These are phyloP conservation scores for Knufia petricola DNA, from an alignment of 2,329 filamentous ascomycete species.

Conservation along the genomic window DNA sequence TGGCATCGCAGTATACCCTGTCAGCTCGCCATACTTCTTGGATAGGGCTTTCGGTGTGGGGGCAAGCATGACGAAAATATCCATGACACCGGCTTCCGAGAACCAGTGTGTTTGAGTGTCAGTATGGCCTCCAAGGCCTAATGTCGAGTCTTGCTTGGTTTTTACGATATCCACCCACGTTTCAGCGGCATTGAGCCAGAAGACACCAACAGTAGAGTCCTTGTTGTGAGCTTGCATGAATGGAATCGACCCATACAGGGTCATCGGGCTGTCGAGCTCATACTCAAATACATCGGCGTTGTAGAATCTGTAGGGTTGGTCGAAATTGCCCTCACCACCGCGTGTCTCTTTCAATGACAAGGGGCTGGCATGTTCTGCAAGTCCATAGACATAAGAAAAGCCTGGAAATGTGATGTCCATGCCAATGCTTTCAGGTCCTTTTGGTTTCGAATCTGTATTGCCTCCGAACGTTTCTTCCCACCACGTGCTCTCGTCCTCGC, in stretches of 20 bases:
- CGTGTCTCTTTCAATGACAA: constrained; percentile 80
- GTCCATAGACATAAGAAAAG: constrained; percentile 87
- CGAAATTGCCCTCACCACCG: constrained; percentile 74
- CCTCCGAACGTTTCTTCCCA: constrained; percentile 97
- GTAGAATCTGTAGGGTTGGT: constrained; percentile 87
- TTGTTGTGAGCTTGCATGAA: constrained; percentile 97
- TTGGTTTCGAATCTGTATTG: constrained; percentile 91
- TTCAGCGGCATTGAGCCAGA: constrained; percentile 95
- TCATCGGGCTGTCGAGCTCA: constrained; percentile 94
- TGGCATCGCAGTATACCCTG: constrained; percentile 81
- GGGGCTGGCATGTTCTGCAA: constrained; percentile 84
- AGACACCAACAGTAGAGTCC: constrained; percentile 85
- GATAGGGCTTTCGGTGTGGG: constrained; percentile 75
- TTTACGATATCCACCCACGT: constrained; percentile 96
- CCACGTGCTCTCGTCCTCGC: constrained; percentile 80
- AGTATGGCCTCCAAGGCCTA: constrained; percentile 56
- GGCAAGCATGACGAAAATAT: constrained; percentile 90
- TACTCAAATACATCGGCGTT: constrained; percentile 98
- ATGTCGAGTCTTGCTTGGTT: constrained; percentile 55
- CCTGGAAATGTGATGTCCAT: constrained; percentile 87
- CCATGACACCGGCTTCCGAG: constrained; percentile 79
- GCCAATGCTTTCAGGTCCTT: constrained; percentile 82
- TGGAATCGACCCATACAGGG: constrained; percentile 90
- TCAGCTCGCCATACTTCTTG: constrained; percentile 77
- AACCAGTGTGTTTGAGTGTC: constrained; percentile 93